phyloP scores from a whole-genome alignment of 2,329 filamentous ascomycete species.

The Eutypella sp. region DNA sequence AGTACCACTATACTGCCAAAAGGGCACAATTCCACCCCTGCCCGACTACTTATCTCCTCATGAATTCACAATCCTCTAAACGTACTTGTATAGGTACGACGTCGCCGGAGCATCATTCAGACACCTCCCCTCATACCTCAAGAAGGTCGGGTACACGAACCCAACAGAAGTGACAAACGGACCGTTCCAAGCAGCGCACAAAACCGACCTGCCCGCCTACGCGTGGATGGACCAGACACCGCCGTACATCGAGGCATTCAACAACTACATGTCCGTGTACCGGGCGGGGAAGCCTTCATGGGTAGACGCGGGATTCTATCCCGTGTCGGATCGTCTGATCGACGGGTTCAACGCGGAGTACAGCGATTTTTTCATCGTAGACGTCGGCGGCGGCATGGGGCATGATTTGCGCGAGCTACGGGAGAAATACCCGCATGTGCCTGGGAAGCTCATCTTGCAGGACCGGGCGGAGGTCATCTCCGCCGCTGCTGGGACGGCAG shows the following conservation, averaged over 20 bases:
- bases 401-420: conserved; percentile 32
- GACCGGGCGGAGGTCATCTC: conserved; percentile 26
- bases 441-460: conserved; percentile 32
- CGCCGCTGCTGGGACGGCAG: conserved; percentile 1
- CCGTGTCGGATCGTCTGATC: conserved; percentile 13
- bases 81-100: conserved; percentile 31
- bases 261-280: conserved; percentile 33
- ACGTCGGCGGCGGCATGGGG: conserved; percentile 35
- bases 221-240: conserved; percentile 31
- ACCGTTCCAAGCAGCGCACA: conserved; percentile 32
- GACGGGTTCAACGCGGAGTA: conserved; percentile 13
- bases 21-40: too few species aligned
- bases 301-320: conserved; percentile 28
- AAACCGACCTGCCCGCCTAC: conserved; percentile 30
- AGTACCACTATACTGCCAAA: too few species aligned
- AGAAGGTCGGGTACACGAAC: conserved; percentile 22
- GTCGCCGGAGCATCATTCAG: conserved; percentile 28
- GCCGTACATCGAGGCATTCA: conserved; percentile 28
- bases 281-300: conserved; percentile 32
- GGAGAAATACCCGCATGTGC: conserved; percentile 21
- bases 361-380: conserved; percentile 31
- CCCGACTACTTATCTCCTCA: background rate
- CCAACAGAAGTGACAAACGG: conserved; percentile 24
- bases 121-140: conserved; percentile 27
- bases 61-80: background rate